Evolutionary conservation across 441 rosid genomes (phyloP).

Genomic region (Caryocar brasiliense): DNA sequence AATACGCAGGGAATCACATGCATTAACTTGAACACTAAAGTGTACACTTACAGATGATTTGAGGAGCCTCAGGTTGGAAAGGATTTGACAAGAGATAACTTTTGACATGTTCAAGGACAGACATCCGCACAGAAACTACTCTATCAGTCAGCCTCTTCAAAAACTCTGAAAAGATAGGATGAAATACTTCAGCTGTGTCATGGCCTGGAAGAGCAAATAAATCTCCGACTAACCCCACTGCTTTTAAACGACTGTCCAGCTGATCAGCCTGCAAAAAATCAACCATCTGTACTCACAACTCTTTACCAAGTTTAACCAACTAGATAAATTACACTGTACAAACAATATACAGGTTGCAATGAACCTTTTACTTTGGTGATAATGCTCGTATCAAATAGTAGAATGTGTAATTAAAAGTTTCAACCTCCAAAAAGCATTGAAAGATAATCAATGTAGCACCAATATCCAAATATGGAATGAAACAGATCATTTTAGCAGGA

Average conservation of each 20-base stretch:
- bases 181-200: slow-evolving; percentile 56
- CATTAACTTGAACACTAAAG: slow-evolving; percentile 13
- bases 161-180: slow-evolving; percentile 84
- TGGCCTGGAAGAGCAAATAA: slow-evolving; percentile 73
- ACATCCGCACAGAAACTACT: slow-evolving; percentile 77
- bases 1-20: slow-evolving; percentile 12
- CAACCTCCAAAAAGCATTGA: not conserved
- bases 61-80: slow-evolving; percentile 69
- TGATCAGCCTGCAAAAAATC: slow-evolving; percentile 70
- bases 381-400: too few species aligned
- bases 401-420: not conserved
- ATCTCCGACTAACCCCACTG: slow-evolving; percentile 84
- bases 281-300: slow-evolving; percentile 12
- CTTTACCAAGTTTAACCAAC: not conserved
- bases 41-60: slow-evolving; percentile 65
- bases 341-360: too few species aligned
- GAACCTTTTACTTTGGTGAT: too few species aligned
- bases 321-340: not conserved
- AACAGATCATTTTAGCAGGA: too few species aligned
- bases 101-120: slow-evolving; percentile 85
- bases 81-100: slow-evolving; percentile 74
- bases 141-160: slow-evolving; percentile 95
- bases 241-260: slow-evolving; percentile 80
- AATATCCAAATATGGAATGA: too few species aligned
- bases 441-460: too few species aligned